Evolutionary conservation across 371 early-diverging fungal genomes (phyloP).

Genomic region (Zychaea mexicana): DNA sequence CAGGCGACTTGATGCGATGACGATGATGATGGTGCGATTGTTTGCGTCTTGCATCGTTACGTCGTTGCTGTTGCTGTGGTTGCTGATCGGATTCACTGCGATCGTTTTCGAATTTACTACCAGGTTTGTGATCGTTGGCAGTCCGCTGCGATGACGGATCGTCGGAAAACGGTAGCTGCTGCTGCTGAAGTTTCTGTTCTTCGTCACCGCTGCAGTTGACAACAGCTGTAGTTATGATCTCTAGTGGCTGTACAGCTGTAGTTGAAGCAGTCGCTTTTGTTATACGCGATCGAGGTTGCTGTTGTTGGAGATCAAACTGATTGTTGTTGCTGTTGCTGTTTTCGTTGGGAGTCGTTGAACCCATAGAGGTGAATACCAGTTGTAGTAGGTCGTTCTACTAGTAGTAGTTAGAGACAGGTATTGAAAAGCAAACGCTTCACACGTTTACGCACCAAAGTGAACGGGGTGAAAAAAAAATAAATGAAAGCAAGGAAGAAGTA

Average conservation of each 20-base stretch:
- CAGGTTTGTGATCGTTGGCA: background rate
- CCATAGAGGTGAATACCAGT: too few species aligned
- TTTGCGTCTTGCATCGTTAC: slow-evolving; percentile 20
- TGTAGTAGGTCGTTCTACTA: too few species aligned
- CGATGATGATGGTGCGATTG: slow-evolving; percentile 36
- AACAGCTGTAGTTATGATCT: slow-evolving; percentile 48
- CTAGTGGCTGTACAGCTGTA: slow-evolving; percentile 44
- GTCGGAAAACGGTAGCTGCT: background rate
- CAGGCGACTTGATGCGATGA: slow-evolving; percentile 38
- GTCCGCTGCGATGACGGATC: background rate
- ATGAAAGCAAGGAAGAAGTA: too few species aligned
- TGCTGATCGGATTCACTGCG: background rate
- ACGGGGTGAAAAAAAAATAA: too few species aligned
- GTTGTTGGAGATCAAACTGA: background rate
- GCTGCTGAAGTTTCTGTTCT: background rate
- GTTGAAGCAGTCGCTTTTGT: slow-evolving; percentile 44
- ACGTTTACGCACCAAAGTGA: too few species aligned
- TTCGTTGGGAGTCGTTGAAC: background rate
- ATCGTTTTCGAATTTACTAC: background rate
- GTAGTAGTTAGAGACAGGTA: too few species aligned
- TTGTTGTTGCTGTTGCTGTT: background rate
- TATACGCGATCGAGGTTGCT: slow-evolving; percentile 32
- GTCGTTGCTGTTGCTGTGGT: slow-evolving; percentile 1
- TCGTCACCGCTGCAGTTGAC: slow-evolving; percentile 14
- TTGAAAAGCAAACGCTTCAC: too few species aligned